Conservation (phyloP, 257 asterid species). For the Solanum tarijense region DNA sequence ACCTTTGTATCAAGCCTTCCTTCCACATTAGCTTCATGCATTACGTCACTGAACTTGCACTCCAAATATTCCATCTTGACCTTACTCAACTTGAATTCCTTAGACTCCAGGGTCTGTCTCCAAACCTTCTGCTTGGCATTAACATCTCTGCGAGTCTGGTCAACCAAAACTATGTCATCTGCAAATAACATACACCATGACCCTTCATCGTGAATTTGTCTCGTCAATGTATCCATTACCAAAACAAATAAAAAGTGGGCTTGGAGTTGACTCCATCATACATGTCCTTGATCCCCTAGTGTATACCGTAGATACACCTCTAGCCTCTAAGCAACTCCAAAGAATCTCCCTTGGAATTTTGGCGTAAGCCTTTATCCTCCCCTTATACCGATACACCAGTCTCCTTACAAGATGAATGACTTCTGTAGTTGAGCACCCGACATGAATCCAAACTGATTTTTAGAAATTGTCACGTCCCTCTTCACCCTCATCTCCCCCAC, state of each 20-base stretch:
- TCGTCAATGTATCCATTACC: neutral
- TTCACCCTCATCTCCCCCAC: neutral
- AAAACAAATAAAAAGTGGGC: neutral
- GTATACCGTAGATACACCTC: neutral
- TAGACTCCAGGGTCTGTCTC: too few relatives aligned
- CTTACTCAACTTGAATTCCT: too few relatives aligned
- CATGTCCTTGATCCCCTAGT: neutral
- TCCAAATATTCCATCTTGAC: too few relatives aligned
- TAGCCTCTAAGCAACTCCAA: neutral
- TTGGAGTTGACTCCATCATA: neutral
- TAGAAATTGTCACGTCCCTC: neutral
- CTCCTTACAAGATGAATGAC: neutral
- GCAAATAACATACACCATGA: too few relatives aligned
- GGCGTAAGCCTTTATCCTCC: neutral
- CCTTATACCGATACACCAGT: neutral
- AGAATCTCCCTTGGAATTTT: neutral
- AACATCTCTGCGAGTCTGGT: too few relatives aligned
- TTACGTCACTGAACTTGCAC: neutral
- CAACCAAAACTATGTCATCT: too few relatives aligned
- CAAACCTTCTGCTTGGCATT: too few relatives aligned
- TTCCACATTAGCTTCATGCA: neutral
- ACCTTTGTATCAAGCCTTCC: neutral
- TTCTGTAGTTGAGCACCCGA: neutral
- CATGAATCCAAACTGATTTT: neutral
- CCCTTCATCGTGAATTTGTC: neutral